A percentile compares a stretch with the other conserved stretches of the same genome.
Conservation (phyloP, 2,329 filamentous ascomycete genomes). For the Diplodia corticola region DNA sequence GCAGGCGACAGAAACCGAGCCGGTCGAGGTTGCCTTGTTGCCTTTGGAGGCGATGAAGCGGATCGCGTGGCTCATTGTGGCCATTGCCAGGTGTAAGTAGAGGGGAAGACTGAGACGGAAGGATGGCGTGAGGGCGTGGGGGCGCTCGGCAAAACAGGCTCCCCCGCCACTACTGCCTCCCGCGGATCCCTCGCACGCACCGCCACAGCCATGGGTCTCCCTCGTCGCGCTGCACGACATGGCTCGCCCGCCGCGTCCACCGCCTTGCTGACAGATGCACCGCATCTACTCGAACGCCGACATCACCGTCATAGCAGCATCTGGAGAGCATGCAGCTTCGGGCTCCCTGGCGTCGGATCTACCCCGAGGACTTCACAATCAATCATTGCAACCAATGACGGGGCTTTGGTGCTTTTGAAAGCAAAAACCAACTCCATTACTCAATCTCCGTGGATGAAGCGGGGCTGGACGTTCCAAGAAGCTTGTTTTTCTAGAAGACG, state of each 20-base stretch:
- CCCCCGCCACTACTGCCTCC: too few species aligned
- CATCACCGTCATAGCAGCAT: not conserved
- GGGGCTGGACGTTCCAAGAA: conserved; percentile 7
- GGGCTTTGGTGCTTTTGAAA: not conserved
- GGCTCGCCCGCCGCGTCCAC: too few species aligned
- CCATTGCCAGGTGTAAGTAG: too few species aligned
- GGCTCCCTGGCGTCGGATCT: not conserved
- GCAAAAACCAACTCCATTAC: not conserved
- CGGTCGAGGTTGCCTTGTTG: conserved; percentile 23
- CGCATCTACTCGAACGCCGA: not conserved
- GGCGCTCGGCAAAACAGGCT: conserved; percentile 3
- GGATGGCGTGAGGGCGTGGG: not conserved
- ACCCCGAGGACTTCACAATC: not conserved
- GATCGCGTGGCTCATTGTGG: conserved; percentile 23
- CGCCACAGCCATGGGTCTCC: too few species aligned
- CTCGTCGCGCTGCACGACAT: too few species aligned
- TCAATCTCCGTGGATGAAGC: conserved; percentile 5
- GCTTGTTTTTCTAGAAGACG: not conserved
- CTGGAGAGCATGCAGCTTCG: not conserved
- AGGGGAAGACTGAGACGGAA: not conserved
- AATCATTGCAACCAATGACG: not conserved
- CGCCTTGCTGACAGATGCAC: not conserved
- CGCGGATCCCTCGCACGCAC: too few species aligned
- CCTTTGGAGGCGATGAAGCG: conserved; percentile 33
- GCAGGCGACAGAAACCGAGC: conserved; percentile 60